Percentiles rank a stretch among this genome's conserved stretches.
These are phyloP conservation scores for Rhizophagus clarus DNA, from an alignment of 192 early-diverging fungal genomes.

Conservation along the genomic window DNA sequence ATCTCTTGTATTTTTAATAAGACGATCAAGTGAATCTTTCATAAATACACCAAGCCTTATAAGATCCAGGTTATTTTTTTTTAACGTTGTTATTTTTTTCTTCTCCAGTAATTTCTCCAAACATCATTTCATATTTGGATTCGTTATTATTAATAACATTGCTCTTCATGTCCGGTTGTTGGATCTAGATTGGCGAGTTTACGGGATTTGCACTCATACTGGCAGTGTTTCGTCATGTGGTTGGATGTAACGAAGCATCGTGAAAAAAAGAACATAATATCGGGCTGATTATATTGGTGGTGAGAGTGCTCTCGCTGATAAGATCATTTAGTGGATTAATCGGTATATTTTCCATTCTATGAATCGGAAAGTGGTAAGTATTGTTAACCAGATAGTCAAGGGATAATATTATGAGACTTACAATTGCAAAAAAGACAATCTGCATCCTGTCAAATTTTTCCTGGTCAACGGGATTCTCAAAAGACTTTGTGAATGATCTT, in stretches of 20 bases:
- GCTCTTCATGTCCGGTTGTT: conserved; percentile 29
- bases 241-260: conserved; percentile 4
- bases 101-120: conserved; percentile 13
- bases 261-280: conserved; percentile 26
- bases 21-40: conserved; percentile 23
- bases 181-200: conserved; percentile 22
- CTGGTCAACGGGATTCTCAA: background rate
- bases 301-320: conserved; percentile 22
- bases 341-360: conserved; percentile 22
- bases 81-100: conserved; percentile 10
- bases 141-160: conserved; percentile 24
- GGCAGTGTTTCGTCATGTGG: conserved; percentile 27
- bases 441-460: conserved; percentile 4
- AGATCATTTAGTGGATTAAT: conserved; percentile 16
- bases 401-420: too few relatives aligned
- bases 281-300: conserved; percentile 15
- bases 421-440: conserved; percentile 5
- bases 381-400: too few relatives aligned
- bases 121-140: conserved; percentile 17
- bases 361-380: too few relatives aligned
- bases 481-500: conserved; percentile 24
- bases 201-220: conserved; percentile 17
- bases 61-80: conserved; percentile 30
- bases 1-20: conserved; percentile 12
- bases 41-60: conserved; percentile 28